Base-by-base conservation (phyloP, 352 stramenopile genomes). In the Globisporangium barbulae region DNA sequence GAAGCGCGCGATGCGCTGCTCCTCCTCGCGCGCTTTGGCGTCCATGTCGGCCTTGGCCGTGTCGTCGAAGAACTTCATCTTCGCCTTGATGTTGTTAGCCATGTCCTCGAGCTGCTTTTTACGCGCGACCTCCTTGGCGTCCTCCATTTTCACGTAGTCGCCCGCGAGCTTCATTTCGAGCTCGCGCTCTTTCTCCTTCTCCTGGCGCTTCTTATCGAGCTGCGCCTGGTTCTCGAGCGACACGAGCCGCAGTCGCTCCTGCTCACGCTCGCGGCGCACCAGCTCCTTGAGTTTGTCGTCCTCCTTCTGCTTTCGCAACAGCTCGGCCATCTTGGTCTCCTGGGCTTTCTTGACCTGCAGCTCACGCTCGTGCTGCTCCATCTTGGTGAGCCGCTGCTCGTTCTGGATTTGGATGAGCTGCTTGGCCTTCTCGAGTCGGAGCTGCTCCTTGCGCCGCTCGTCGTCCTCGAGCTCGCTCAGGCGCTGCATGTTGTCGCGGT, bases 21-120 rank as follows among this genome's bases (percentile, higher is more conserved):
- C 85, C 41, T 92, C 85, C 31, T 91, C 83, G n/a, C 72, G 72
- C 0, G 70, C 76, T 39, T 78, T 82, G 25, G 78, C 78, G 39
- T 92, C 81, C 50, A 75, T 89, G 35, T 80, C 72, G 1, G 78
- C 83, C 28, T 90, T 92, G 31, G 83, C 72, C 3, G 85, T 94
- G 68, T 94, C 83, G 57, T 81, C 80, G 39, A 91, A 94, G 63
- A 91, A 87, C 64, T 92, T 91, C 85, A 92, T 94, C 56, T 86
- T 85, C 53, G 79, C 81, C 66, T 90, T 86, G 68, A 94, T 88
- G 55, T 81, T 89, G 47, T 73, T 78, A 5, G 76, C 76, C 74
- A 94, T 75, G n/a, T 78, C 80, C 33, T 90, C 83, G 25, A 94
- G 75, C 48, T 90, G 78, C 59, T 87, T 73, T 48, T 71, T 72